Evolutionary conservation across 2,329 filamentous ascomycete species (phyloP), one percentile per base, ranked within the genome.

Genomic region (Trichoderma sp.): DNA sequence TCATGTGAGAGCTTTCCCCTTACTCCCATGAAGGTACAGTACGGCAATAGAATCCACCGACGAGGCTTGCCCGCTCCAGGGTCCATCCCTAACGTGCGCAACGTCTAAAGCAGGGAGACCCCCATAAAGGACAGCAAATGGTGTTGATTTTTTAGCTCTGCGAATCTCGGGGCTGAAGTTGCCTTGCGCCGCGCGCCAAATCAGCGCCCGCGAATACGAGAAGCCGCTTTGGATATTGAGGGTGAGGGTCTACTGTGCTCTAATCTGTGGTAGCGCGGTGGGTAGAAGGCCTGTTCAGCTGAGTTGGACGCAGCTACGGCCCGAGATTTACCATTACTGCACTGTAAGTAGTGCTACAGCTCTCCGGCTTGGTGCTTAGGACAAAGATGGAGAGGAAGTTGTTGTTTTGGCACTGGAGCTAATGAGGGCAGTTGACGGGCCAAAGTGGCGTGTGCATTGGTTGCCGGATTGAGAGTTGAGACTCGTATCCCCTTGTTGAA

Each of bases 151-250:
- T 49, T 30, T 30, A 3, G 37, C 26, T 46, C 37, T 28, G 21
- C 13, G 7, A 30, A 37, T 34, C n/a, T 16, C 21, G 28, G 54
- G 34, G 52, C 54, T 59, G 52, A 51, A 11, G 39, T 37, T n/a
- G 54, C 30, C 39, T 55, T 54, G 63, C 63, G 63, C 37, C 63
- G 63, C 63, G 37, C 63, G 52, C 51, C 63, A 49, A 49, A 26
- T 54, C n/a, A 30, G 21, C 64, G 54, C 64, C 39, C 54, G 54
- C 37, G 64, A 66, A 66, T 66, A 66, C 64, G 64, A 66, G 64
- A 51, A 55, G 21, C 39, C 54, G 51, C 64, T 37, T 58, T 21
- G 54, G 37, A 54, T 66, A 59, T 66, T 11, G 64, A 66, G 54
- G 64, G 37, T 18, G 46, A 64, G 21, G 49, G 32, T 16, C 46